Conservation (phyloP, 441 rosid species). For the Adansonia gregorii region DNA sequence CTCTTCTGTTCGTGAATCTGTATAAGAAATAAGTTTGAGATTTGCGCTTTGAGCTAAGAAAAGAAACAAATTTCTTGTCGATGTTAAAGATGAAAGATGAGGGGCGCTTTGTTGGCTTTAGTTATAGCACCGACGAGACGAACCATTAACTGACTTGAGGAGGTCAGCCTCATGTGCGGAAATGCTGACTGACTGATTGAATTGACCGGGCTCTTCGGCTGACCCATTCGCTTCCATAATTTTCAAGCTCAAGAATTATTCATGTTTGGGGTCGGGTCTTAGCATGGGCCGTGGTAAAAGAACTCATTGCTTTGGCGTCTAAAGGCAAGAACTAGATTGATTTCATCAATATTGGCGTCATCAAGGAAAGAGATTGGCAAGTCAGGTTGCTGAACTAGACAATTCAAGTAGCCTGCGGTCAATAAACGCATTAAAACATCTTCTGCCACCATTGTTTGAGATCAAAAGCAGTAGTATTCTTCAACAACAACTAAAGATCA, state of each 20-base stretch:
- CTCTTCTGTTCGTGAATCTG: background rate
- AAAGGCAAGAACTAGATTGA: background rate
- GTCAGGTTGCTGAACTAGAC: background rate
- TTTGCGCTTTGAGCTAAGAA: background rate
- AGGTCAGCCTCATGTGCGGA: background rate
- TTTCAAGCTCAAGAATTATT: background rate
- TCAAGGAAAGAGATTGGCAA: background rate
- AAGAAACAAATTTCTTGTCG: background rate
- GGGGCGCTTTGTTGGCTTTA: background rate
- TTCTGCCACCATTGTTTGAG: background rate
- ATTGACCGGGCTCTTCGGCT: background rate
- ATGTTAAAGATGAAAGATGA: background rate
- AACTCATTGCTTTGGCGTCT: background rate
- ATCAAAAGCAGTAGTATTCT: too few species aligned
- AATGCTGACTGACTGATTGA: constrained; percentile 7
- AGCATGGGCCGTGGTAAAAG: background rate
- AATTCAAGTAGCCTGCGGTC: background rate
- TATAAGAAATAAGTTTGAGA: background rate
- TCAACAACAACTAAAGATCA: too few species aligned
- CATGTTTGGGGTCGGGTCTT: background rate
- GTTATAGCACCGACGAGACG: background rate
- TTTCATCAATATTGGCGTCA: background rate
- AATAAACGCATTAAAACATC: background rate
- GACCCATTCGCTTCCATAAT: background rate
- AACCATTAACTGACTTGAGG: background rate